Evolutionary conservation across 768 basidiomycete species (phyloP).

Genomic region (Podaxis sp.): DNA sequence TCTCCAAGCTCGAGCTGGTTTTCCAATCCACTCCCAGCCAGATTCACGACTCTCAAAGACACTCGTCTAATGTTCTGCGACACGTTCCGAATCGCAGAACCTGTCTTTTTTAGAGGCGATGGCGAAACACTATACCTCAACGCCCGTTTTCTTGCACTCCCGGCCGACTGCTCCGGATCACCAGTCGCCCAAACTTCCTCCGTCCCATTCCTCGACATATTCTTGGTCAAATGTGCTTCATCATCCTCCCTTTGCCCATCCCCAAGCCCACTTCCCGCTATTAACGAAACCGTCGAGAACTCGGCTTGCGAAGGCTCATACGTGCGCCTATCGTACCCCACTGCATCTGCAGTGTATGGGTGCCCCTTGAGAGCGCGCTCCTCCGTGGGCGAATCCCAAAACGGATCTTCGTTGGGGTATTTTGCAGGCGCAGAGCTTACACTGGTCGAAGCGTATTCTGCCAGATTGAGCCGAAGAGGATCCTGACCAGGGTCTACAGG

Average conservation of each 20-base stretch:
- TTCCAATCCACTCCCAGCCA: slow-evolving; percentile 58
- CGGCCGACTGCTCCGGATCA: slow-evolving; percentile 43
- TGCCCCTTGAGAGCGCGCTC: slow-evolving; percentile 23
- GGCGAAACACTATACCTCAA: slow-evolving; percentile 49
- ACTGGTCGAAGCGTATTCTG: background rate
- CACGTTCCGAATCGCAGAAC: slow-evolving; percentile 53
- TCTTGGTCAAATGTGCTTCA: slow-evolving; percentile 51
- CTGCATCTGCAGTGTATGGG: slow-evolving; percentile 27
- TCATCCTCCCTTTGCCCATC: slow-evolving; percentile 51
- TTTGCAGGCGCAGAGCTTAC: background rate
- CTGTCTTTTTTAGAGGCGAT: slow-evolving; percentile 59
- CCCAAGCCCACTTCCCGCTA: slow-evolving; percentile 28
- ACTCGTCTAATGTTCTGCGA: slow-evolving; percentile 56
- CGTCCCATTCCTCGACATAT: slow-evolving; percentile 36
- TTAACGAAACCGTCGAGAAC: slow-evolving; percentile 50
- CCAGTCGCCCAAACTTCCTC: slow-evolving; percentile 25
- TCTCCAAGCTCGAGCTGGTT: slow-evolving; percentile 55
- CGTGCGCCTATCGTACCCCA: slow-evolving; percentile 27
- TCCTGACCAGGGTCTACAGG: slow-evolving; percentile 40
- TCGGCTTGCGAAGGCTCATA: slow-evolving; percentile 42
- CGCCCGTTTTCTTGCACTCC: slow-evolving; percentile 26
- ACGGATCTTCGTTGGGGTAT: slow-evolving; percentile 31
- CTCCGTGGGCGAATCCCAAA: slow-evolving; percentile 35
- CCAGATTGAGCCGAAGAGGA: slow-evolving; percentile 37
- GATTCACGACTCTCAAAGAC: slow-evolving; percentile 78